Base-by-base conservation (phyloP, 352 stramenopile species). In the Phytophthora sansomeana region DNA sequence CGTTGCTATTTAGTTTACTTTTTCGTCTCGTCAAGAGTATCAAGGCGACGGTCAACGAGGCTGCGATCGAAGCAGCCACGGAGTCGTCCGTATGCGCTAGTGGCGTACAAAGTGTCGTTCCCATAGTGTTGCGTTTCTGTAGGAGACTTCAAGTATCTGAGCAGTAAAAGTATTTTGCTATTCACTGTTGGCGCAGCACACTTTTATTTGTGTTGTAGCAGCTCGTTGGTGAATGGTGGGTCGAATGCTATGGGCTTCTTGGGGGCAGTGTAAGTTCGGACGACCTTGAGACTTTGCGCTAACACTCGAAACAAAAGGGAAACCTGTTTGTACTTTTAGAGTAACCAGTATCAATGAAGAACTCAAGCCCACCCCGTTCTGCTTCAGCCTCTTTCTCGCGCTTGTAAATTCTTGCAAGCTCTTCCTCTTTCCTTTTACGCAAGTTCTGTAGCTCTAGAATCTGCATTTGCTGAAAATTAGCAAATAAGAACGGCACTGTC, bases 1-100 rank as follows among this genome's bases (percentile, higher is more conserved):
- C n/a, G 58, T 13, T 61, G 32, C 35, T 75, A 63, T 64, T 75
- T 72, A 72, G 51, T 29, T 42, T 36, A 14, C 33, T 62, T 53
- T 62, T 51, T 55, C 36, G 54, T 62, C 19, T 26, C 17, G 56
- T 44, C 39, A 50, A 56, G 30, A 49, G 53, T 54, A 57, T 54
- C 46, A 62, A 58, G 32, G 32, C 13, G 53, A 50, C 28, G 52
- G 42, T 13, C n/a, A 56, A 43, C 33, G 44, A 44, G 24, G 32
- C 33, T 72, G 56, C 33, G 55, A 65, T 58, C 21, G 61, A 67
- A 71, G 61, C 61, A 63, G 49, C 39, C 54, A n/a, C 28, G 17
- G 26, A 43, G 21, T 14, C 43, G 54, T 63, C 17, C 7, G 61
- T 63, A 63, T 35, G 46, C 48, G 29, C 66, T 65, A 53, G 42